Base-by-base conservation (phyloP, 192 early-diverging fungal species). In the Borealophlyctis nickersoniae region DNA sequence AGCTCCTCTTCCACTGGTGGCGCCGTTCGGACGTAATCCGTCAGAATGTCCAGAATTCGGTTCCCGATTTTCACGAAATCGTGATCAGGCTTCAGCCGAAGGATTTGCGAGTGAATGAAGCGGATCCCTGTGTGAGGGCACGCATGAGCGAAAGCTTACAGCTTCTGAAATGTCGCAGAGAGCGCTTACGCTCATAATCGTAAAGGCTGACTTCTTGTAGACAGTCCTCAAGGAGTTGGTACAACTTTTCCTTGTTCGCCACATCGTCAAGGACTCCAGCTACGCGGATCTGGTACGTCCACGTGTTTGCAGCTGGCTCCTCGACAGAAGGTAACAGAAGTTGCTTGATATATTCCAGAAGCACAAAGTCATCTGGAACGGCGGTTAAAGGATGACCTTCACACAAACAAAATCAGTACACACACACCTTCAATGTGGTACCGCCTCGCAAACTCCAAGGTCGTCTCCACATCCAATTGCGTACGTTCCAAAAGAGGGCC, bases 391-490 rank as follows among this genome's bases (percentile, higher is more conserved):
- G 28, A 68, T 2, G 32, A 69, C 16, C 19, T 35, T 4, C 29
- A 48, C 31, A n/a, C n/a, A n/a, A n/a, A n/a, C n/a, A n/a, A n/a
- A n/a, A n/a, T n/a, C n/a, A n/a, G n/a, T n/a, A n/a, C n/a, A n/a
- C n/a, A n/a, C n/a, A n/a, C n/a, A 74, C 75, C 70, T 65, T 78
- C 76, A 49, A 85, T 73, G 24, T 78, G 74, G 73, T 86, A 90
- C 16, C 79, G 73, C 3, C 79, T 54, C 31, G 83, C 80, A 77
- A 88, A 90, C 58, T 90, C 89, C 0, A 88, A 72, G 29, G 73
- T 74, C 0, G 88, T 77, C 19, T 70, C 32, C 30, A 90, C 65
- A 56, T 90, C 89, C 52, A 81, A 63, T 22, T 73, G 69, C 2
- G 88, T 87, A 31, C 81, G 79, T 23, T 67, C n/a, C 19, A 90